Conservation (phyloP, 1,284 basidiomycete species). For the Bondarzewia mesenterica region DNA sequence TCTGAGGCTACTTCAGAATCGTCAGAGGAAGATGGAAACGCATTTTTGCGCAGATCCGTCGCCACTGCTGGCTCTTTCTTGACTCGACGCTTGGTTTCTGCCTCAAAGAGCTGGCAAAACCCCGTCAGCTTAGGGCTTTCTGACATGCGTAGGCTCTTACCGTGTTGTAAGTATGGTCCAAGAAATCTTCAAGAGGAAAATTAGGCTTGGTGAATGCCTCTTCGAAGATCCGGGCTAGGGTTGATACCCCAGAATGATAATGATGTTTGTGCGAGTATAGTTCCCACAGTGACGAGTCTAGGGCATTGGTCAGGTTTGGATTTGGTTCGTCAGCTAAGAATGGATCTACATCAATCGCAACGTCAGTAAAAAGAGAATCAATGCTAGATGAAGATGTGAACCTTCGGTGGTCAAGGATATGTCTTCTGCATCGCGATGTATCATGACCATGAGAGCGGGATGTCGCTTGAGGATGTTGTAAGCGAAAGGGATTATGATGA, state of each 20-base stretch:
- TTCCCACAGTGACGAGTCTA: constrained; percentile 91
- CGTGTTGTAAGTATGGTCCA: constrained; percentile 92
- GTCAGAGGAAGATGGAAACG: constrained; percentile 18
- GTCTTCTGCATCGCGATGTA: constrained; percentile 59
- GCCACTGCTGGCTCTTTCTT: constrained; percentile 72
- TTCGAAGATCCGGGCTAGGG: constrained; percentile 78
- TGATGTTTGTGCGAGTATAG: constrained; percentile 74
- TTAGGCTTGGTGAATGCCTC: constrained; percentile 91
- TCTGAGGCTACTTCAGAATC: neutral
- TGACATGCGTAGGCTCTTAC: constrained; percentile 37
- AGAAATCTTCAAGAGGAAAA: constrained; percentile 91
- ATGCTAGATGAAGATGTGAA: constrained; percentile 9
- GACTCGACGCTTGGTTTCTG: constrained; percentile 75
- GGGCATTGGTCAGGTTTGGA: constrained; percentile 72
- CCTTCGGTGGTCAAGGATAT: constrained; percentile 32
- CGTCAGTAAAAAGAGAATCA: neutral
- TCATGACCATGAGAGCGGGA: constrained; percentile 87
- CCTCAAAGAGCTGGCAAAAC: constrained; percentile 69
- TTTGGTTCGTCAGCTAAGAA: constrained; percentile 65
- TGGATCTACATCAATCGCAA: constrained; percentile 45
- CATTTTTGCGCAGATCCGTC: constrained; percentile 30
- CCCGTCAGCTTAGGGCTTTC: neutral
- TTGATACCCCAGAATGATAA: constrained; percentile 81
- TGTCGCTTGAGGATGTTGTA: constrained; percentile 95
- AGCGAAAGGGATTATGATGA: constrained; percentile 88